Evolutionary conservation across 75 land plant genomes (phyloP), one percentile per base, ranked within the genome.

Genomic region (Cryptomeria japonica): DNA sequence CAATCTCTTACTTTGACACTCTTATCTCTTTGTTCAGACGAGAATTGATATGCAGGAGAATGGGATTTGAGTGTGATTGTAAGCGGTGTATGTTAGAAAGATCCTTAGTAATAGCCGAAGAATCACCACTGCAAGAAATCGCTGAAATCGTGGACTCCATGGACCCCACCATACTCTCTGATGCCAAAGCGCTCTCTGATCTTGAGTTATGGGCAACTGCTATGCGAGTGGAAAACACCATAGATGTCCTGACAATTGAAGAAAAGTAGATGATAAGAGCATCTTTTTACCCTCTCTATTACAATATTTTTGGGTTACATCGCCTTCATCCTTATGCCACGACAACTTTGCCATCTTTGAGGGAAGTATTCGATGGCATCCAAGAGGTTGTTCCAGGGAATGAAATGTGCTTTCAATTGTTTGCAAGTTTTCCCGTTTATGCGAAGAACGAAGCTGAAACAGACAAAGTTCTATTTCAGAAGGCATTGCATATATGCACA

Each of bases 1-100:
- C 47, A 38, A 42, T 88, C 25, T 44, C 89, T 22, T 88, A 88
- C 87, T 39, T 39, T 64, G 87, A 84, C 51, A 31, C 16, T 44
- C 38, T 84, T 42, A 1, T 19, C 1, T 75, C 89, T 0, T 83
- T 72, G 70, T 19, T n/a, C 14, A 19, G 34, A 22, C 53, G 87
- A 25, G 61, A 87, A 32, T 19, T 31, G 2, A 53, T 14, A 86
- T 76, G 39, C 14, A 34, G 0, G 78, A 0, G 58, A 2, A 42
- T 16, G 56, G 89, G 89, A 12, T 88, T 88, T 42, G 25, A 56
- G 19, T 88, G 89, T 75, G 6, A 68, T 10, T 88, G 41, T 41
- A 41, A 41, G 41, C 1, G 41, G 1, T 41, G 89, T 55, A 12
- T 15, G 28, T 32, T 75, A 15, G 87, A 86, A 37, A 18, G 77